A percentile compares a stretch with the other conserved stretches of the same genome.
Evolutionary conservation across 495 filamentous ascomycete genomes (phyloP).

Genomic region (Aspergillus bridgeri): DNA sequence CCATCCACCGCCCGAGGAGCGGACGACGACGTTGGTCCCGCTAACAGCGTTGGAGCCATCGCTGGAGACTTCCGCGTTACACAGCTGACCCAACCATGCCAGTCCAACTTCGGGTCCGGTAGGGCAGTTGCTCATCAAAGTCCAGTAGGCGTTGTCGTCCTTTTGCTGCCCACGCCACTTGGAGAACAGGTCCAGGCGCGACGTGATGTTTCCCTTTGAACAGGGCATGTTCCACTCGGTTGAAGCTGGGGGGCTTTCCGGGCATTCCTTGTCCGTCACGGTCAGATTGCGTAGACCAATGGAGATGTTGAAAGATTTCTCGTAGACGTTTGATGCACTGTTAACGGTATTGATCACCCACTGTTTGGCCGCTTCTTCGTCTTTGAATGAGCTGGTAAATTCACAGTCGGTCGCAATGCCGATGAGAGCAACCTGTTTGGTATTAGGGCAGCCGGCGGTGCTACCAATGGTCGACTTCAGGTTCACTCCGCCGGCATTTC

Average conservation of each 20-base stretch:
- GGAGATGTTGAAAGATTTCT: conserved; percentile 89
- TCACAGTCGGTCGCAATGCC: conserved; percentile 92
- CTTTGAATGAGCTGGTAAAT: conserved; percentile 69
- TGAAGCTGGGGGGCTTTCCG: conserved; percentile 56
- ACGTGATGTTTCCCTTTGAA: conserved; percentile 59
- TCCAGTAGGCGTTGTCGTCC: conserved; percentile 91
- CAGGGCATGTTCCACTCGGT: conserved; percentile 84
- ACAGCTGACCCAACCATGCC: conserved; percentile 90
- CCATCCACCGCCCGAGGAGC: conserved; percentile 77
- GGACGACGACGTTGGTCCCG: conserved; percentile 86
- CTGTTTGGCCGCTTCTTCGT: conserved; percentile 52
- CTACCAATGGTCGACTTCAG: conserved; percentile 76
- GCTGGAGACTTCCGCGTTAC: conserved; percentile 54
- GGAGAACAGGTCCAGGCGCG: conserved; percentile 84
- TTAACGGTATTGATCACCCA: conserved; percentile 86
- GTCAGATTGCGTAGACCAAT: conserved; percentile 84
- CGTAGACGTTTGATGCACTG: conserved; percentile 79
- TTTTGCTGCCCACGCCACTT: conserved; percentile 71
- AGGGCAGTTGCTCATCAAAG: conserved; percentile 78
- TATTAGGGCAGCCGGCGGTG: conserved; percentile 77
- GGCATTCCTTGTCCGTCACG: conserved; percentile 65
- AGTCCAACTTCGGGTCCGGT: conserved; percentile 87
- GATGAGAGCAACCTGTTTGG: conserved; percentile 83
- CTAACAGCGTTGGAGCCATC: conserved; percentile 62
- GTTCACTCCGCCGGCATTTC: conserved; percentile 83